These are phyloP conservation scores for Delitschia confertaspora DNA, from an alignment of 495 filamentous ascomycete genomes.

Conservation along the genomic window DNA sequence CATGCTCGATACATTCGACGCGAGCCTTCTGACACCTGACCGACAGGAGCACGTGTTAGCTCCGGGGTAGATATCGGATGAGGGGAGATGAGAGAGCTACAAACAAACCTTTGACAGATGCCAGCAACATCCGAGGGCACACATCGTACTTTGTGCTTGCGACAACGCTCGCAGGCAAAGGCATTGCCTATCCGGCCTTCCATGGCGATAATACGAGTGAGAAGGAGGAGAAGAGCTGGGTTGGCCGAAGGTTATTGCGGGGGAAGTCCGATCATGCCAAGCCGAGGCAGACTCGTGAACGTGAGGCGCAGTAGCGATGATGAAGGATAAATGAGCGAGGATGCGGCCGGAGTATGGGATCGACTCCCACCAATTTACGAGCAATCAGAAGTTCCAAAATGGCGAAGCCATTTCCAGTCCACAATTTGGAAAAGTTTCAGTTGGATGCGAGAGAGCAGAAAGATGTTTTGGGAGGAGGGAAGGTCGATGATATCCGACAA, in stretches of 20 bases:
- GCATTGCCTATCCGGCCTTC: slow-evolving; percentile 23
- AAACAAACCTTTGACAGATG: slow-evolving; percentile 18
- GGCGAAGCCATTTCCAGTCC: neutral
- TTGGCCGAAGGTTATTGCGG: slow-evolving; percentile 1
- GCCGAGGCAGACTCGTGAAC: neutral
- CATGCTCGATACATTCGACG: slow-evolving; percentile 23
- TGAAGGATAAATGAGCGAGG: neutral
- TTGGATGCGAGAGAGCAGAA: neutral
- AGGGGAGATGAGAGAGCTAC: neutral
- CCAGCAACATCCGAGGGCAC: slow-evolving; percentile 18
- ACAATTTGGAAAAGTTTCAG: neutral
- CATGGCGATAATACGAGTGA: slow-evolving; percentile 10
- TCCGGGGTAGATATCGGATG: slow-evolving; percentile 2
- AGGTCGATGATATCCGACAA: slow-evolving; percentile 14
- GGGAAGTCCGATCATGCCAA: slow-evolving; percentile 24
- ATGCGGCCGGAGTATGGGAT: too few relatives aligned
- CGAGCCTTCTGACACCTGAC: slow-evolving; percentile 22
- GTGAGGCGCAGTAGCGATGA: neutral
- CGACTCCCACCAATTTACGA: too few relatives aligned
- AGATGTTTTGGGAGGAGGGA: neutral
- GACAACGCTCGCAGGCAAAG: slow-evolving; percentile 22
- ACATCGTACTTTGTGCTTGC: slow-evolving; percentile 21
- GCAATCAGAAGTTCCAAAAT: neutral
- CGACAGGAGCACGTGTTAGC: slow-evolving; percentile 23
- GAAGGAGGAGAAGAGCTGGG: slow-evolving; percentile 1